phyloP scores from a whole-genome alignment of 1,284 basidiomycete species.

The Megacollybia platyphylla region DNA sequence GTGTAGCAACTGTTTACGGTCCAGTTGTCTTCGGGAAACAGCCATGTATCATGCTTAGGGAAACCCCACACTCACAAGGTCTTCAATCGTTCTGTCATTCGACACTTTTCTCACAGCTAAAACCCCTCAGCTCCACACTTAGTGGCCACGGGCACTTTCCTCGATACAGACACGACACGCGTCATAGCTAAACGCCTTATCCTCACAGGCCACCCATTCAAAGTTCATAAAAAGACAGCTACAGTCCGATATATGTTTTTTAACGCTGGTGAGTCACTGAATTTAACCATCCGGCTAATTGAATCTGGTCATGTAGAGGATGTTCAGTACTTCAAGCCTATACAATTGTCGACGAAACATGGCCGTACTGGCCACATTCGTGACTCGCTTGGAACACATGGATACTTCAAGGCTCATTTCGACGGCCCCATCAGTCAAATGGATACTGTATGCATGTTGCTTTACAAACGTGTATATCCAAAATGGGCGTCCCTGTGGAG shows the following conservation, averaged over 20 bases:
- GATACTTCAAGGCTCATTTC: slow-evolving; percentile 96
- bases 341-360: slow-evolving; percentile 88
- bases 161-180: slow-evolving; percentile 84
- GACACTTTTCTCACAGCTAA: slow-evolving; percentile 1
- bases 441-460: slow-evolving; percentile 86
- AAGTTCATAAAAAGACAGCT: slow-evolving; percentile 94
- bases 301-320: slow-evolving; percentile 43
- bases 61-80: slow-evolving; percentile 57
- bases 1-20: slow-evolving; percentile 79
- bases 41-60: slow-evolving; percentile 63
- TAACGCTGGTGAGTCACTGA: slow-evolving; percentile 45
- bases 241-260: slow-evolving; percentile 99
- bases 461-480: slow-evolving; percentile 88
- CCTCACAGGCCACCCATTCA: slow-evolving; percentile 93
- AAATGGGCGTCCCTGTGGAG: slow-evolving; percentile 60
- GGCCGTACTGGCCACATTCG: slow-evolving; percentile 88
- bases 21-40: slow-evolving; percentile 86
- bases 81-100: slow-evolving; percentile 9
- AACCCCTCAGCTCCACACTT: slow-evolving; percentile 56
- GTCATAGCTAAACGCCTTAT: slow-evolving; percentile 89
- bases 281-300: slow-evolving; percentile 4
- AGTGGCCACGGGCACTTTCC: slow-evolving; percentile 84
- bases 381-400: slow-evolving; percentile 94
- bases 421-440: slow-evolving; percentile 93
- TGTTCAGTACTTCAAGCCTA: slow-evolving; percentile 86